Percentiles rank a stretch among this genome's conserved stretches.
These are phyloP conservation scores for Leccinum truebloodii DNA, from an alignment of 768 basidiomycete genomes.

Conservation along the genomic window DNA sequence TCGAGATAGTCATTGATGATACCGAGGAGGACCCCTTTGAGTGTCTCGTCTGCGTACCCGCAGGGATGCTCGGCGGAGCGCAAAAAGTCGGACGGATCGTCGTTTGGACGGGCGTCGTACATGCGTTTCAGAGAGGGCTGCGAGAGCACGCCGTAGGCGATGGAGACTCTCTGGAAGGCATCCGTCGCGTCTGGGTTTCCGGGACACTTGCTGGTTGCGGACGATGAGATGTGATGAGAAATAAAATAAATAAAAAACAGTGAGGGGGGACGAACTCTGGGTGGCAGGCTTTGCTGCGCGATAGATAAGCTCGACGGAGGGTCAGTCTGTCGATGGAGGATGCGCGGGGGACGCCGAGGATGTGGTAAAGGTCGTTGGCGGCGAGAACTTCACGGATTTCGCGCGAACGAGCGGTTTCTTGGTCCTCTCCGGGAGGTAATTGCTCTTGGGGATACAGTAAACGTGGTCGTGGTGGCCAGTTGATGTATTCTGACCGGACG, in stretches of 20 bases:
- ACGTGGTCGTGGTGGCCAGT: slow-evolving; percentile 28
- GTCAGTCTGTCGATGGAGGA: slow-evolving; percentile 56
- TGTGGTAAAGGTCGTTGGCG: slow-evolving; percentile 67
- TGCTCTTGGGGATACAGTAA: slow-evolving; percentile 10
- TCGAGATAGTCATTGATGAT: slow-evolving; percentile 83
- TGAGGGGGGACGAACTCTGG: slow-evolving; percentile 70
- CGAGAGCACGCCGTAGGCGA: slow-evolving; percentile 80
- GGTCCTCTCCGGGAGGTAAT: slow-evolving; percentile 6
- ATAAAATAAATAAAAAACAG: background rate
- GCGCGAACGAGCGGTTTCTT: slow-evolving; percentile 12
- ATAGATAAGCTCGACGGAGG: slow-evolving; percentile 74
- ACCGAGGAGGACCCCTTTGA: slow-evolving; percentile 69
- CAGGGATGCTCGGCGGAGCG: slow-evolving; percentile 46
- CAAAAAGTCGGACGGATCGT: slow-evolving; percentile 50
- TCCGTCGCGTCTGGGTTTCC: slow-evolving; percentile 70
- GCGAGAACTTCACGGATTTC: slow-evolving; percentile 50
- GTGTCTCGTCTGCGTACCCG: slow-evolving; percentile 74
- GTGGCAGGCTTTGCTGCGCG: slow-evolving; percentile 74
- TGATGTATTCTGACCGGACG: slow-evolving; percentile 26
- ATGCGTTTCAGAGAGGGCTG: slow-evolving; percentile 64
- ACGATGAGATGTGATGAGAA: background rate
- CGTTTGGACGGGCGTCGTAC: slow-evolving; percentile 62
- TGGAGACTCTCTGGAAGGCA: slow-evolving; percentile 85
- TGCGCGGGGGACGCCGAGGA: slow-evolving; percentile 63
- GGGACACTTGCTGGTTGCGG: slow-evolving; percentile 71